These are phyloP conservation scores for Populus hybrid DNA, from an alignment of 441 rosid genomes.

Conservation along the genomic window DNA sequence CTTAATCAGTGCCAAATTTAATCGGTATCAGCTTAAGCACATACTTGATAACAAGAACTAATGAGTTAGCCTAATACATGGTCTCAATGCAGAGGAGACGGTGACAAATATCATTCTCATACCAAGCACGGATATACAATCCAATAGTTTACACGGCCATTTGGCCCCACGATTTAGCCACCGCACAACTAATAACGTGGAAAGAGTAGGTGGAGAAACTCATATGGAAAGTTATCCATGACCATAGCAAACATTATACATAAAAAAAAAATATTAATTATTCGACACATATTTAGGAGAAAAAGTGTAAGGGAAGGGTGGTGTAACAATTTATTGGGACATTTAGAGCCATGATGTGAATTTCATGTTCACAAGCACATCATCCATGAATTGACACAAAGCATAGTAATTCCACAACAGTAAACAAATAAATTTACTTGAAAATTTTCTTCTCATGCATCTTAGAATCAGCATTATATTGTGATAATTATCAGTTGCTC, in stretches of 20 bases:
- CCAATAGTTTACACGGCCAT: not conserved
- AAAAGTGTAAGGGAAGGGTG: not conserved
- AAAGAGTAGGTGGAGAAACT: not conserved
- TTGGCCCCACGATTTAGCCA: not conserved
- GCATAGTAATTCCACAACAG: not conserved
- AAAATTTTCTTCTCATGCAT: not conserved
- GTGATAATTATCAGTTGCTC: not conserved
- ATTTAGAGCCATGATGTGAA: not conserved
- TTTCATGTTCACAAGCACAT: not conserved
- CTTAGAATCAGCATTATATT: not conserved
- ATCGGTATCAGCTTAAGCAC: not conserved
- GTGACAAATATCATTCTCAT: not conserved
- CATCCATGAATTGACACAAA: not conserved
- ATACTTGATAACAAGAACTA: not conserved
- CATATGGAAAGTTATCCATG: not conserved
- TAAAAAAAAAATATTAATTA: no score
- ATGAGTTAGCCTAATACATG: not conserved
- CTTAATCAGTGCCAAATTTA: not conserved
- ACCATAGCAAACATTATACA: not conserved
- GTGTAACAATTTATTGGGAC: not conserved
- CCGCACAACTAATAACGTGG: not conserved
- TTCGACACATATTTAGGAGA: not conserved
- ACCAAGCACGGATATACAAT: not conserved
- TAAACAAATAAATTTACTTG: not conserved
- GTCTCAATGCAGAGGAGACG: not conserved